Percentiles rank a stretch among this genome's conserved stretches.
These are phyloP conservation scores for Acanthamoeba castellanii DNA, from an alignment of 208 protist genomes.

Conservation along the genomic window DNA sequence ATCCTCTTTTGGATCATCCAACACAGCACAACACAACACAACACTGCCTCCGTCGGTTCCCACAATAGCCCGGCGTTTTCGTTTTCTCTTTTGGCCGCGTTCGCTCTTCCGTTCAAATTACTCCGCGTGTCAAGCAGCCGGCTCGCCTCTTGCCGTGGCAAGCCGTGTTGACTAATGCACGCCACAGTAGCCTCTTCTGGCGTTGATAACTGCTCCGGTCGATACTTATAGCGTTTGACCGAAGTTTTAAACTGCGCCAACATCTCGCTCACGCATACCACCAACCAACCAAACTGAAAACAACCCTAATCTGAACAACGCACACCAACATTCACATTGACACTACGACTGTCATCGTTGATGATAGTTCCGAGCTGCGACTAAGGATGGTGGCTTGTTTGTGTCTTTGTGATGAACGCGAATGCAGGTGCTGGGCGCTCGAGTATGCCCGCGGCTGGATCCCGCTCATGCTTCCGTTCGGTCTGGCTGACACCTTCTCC, in stretches of 20 bases:
- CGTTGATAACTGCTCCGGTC: slow-evolving; percentile 36
- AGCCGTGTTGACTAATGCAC: slow-evolving; percentile 43
- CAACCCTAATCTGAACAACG: too few relatives aligned
- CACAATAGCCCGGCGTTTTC: not conserved
- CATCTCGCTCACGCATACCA: not conserved
- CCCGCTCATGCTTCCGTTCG: slow-evolving; percentile 80
- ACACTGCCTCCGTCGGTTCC: not conserved
- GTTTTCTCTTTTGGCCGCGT: not conserved
- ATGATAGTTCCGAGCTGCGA: not conserved
- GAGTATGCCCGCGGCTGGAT: slow-evolving; percentile 82
- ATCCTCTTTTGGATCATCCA: not conserved
- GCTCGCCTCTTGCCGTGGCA: not conserved
- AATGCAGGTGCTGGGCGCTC: slow-evolving; percentile 77
- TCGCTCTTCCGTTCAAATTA: not conserved
- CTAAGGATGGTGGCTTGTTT: not conserved
- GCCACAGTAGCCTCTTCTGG: not conserved
- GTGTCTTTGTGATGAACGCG: not conserved
- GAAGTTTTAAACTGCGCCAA: slow-evolving; percentile 20
- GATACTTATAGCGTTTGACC: not conserved
- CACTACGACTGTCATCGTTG: not conserved
- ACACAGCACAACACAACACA: too few relatives aligned
- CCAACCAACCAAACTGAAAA: not conserved
- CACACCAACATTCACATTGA: not conserved
- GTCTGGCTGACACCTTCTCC: slow-evolving; percentile 77
- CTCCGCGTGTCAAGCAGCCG: slow-evolving; percentile 35